A percentile compares a stretch with the other conserved stretches of the same genome.
Evolutionary conservation across 768 basidiomycete genomes (phyloP).

Genomic region (Mycena filopes): DNA sequence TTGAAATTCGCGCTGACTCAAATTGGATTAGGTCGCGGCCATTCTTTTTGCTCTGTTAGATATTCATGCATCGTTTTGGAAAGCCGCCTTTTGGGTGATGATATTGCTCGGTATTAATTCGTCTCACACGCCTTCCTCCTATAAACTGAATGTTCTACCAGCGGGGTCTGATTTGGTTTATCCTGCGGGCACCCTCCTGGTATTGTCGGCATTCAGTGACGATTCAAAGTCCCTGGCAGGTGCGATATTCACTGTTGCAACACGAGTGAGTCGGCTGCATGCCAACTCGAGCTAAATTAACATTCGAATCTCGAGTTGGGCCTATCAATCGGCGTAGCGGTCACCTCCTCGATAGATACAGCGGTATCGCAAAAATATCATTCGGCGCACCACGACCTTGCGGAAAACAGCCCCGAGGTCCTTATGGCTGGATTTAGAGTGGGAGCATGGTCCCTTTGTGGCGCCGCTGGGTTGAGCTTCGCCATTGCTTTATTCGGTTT

Average conservation of each 20-base stretch:
- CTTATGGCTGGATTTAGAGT: slow-evolving; percentile 4
- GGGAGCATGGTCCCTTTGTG: neutral
- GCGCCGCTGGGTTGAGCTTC: slow-evolving; percentile 7
- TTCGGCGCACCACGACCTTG: neutral
- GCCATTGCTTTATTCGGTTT: slow-evolving; percentile 19
- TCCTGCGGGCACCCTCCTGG: slow-evolving; percentile 41
- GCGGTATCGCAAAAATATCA: neutral
- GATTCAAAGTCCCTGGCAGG: slow-evolving; percentile 45
- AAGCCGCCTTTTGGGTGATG: slow-evolving; percentile 1
- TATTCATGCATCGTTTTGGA: neutral
- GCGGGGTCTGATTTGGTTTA: slow-evolving; percentile 42
- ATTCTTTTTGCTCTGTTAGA: slow-evolving; percentile 7
- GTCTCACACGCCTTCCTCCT: too few species aligned
- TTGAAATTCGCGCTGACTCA: neutral
- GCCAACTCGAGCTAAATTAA: too few species aligned
- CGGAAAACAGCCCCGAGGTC: neutral
- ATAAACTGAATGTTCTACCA: too few species aligned
- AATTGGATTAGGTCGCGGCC: neutral
- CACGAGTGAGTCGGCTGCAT: slow-evolving; percentile 31
- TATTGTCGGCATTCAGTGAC: slow-evolving; percentile 39
- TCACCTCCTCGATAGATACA: slow-evolving; percentile 5
- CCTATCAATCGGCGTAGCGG: neutral
- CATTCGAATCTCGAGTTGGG: slow-evolving; percentile 14
- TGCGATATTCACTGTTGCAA: slow-evolving; percentile 45
- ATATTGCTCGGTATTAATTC: neutral